Evolutionary conservation across 495 filamentous ascomycete genomes (phyloP).

Genomic region (Aspergillus ostianus): DNA sequence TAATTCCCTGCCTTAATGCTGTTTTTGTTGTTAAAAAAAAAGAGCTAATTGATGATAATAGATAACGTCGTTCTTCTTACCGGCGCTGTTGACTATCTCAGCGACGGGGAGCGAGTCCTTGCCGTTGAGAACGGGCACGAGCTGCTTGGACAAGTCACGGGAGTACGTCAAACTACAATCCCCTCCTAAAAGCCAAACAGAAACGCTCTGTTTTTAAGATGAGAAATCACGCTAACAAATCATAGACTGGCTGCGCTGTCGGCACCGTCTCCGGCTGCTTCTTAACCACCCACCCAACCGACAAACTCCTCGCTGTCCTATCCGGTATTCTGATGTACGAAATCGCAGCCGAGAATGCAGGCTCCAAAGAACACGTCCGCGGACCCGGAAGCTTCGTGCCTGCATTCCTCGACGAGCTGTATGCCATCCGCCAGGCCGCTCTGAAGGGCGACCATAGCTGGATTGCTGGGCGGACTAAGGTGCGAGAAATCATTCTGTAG

Average conservation of each 20-base stretch:
- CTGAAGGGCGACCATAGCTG: constrained; percentile 48
- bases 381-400: constrained; percentile 90
- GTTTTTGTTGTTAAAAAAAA: too few species aligned
- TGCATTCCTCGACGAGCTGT: constrained; percentile 75
- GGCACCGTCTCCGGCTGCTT: constrained; percentile 78
- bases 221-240: background rate
- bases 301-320: constrained; percentile 66
- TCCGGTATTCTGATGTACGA: constrained; percentile 77
- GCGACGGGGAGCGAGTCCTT: constrained; percentile 66
- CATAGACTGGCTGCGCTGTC: constrained; percentile 74
- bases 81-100: constrained; percentile 73
- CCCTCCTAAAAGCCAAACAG: background rate
- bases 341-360: constrained; percentile 78
- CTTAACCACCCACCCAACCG: constrained; percentile 56
- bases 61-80: constrained; percentile 82
- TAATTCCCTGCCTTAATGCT: too few species aligned
- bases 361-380: constrained; percentile 55
- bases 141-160: constrained; percentile 78
- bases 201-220: constrained; percentile 5
- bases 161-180: constrained; percentile 39
- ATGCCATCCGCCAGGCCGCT: constrained; percentile 50
- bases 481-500: constrained; percentile 43
- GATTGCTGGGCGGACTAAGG: constrained; percentile 53
- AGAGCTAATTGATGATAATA: too few species aligned
- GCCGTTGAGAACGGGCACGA: constrained; percentile 74